phyloP scores from a whole-genome alignment of 306 rosid species.

The Boehmeria nivea region DNA sequence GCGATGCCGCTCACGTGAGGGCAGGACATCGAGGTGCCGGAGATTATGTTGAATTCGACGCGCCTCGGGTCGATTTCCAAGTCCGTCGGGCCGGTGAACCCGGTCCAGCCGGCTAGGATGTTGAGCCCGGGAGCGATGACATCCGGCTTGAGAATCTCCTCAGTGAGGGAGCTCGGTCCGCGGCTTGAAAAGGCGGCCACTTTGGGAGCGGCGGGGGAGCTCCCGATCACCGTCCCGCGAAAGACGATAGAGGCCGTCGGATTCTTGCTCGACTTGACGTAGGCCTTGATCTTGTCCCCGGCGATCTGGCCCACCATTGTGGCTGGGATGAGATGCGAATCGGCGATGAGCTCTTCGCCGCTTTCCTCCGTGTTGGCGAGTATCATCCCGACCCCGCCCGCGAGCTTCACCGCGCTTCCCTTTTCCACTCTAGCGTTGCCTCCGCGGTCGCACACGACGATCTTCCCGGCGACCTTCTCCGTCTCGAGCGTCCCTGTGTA shows the following conservation, averaged over 20 bases:
- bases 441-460: conserved; percentile 87
- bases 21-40: conserved; percentile 95
- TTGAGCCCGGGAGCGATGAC: conserved; percentile 93
- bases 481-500: conserved; percentile 30
- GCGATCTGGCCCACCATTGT: conserved; percentile 75
- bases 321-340: conserved; percentile 72
- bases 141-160: conserved; percentile 85
- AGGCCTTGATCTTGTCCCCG: conserved; percentile 50
- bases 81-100: conserved; percentile 63
- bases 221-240: conserved; percentile 70
- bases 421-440: conserved; percentile 80
- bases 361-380: conserved; percentile 46
- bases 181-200: conserved; percentile 92
- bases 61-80: conserved; percentile 72
- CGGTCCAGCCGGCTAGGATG: conserved; percentile 89
- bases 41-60: conserved; percentile 82
- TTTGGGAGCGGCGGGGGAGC: conserved; percentile 61
- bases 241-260: conserved; percentile 61
- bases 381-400: conserved; percentile 71
- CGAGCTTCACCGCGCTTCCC: conserved; percentile 68
- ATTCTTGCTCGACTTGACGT: conserved; percentile 29
- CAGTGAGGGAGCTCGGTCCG: conserved; percentile 59
- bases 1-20: conserved; percentile 90
- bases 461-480: conserved; percentile 57
- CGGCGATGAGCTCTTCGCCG: conserved; percentile 83